These are phyloP conservation scores for Sistotremastrum niveocremeum DNA, from an alignment of 768 basidiomycete species.

Conservation along the genomic window DNA sequence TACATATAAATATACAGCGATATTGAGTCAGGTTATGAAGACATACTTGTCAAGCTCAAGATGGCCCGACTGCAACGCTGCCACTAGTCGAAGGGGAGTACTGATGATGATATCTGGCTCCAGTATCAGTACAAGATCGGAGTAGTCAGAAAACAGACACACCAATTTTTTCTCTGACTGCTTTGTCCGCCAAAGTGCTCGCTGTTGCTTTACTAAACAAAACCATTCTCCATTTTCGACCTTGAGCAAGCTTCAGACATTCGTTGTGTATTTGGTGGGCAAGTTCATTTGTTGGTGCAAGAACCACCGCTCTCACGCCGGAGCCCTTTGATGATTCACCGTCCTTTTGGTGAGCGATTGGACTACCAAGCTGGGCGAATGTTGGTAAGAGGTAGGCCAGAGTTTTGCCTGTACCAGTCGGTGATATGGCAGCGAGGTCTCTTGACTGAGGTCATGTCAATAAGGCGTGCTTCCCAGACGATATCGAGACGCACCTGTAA, in stretches of 20 bases:
- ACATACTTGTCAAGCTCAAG: constrained; percentile 64
- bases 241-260: constrained; percentile 66
- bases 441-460: constrained; percentile 34
- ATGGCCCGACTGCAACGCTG: constrained; percentile 55
- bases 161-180: constrained; percentile 66
- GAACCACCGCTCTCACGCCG: constrained; percentile 65
- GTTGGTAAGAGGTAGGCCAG: constrained; percentile 82
- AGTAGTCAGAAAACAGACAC: constrained; percentile 15
- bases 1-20: constrained; percentile 8
- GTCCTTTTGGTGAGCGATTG: constrained; percentile 33
- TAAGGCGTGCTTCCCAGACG: background rate
- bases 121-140: constrained; percentile 5
- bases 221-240: constrained; percentile 70
- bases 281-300: constrained; percentile 92
- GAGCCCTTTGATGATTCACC: constrained; percentile 21
- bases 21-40: background rate
- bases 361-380: constrained; percentile 43
- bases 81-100: constrained; percentile 81
- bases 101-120: constrained; percentile 74
- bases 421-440: constrained; percentile 89
- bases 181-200: constrained; percentile 60
- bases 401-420: constrained; percentile 97
- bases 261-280: constrained; percentile 93
- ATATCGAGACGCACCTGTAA: constrained; percentile 41
- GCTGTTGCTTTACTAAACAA: constrained; percentile 87